phyloP scores from a whole-genome alignment of 176 grass and related monocot species.

The Musa beccarii region DNA sequence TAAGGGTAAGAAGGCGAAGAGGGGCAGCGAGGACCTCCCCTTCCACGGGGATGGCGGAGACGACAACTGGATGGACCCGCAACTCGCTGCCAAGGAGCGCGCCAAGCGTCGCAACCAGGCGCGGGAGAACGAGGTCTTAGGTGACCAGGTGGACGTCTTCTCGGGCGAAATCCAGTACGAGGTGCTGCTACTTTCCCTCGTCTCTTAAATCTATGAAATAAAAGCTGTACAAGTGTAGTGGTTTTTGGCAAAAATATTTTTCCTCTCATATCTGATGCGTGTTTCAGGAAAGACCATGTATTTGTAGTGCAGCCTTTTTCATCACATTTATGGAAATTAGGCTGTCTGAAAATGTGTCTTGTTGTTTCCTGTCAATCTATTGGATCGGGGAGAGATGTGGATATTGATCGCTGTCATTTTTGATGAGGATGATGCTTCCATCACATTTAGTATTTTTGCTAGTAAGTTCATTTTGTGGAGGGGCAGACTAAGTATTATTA shows the following conservation, averaged over 20 bases:
- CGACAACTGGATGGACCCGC: conserved; percentile 49
- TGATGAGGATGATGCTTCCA: no score
- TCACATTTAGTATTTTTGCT: no score
- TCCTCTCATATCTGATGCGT: background rate
- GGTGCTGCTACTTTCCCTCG: conserved; percentile 25
- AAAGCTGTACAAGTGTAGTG: no score
- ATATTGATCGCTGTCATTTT: no score
- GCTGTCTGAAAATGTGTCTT: no score
- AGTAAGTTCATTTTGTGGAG: no score
- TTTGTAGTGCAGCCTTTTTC: no score
- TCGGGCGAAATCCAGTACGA: conserved; percentile 67
- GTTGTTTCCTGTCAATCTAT: no score
- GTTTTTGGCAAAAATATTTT: background rate
- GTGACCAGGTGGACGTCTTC: conserved; percentile 23
- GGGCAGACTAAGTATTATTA: no score
- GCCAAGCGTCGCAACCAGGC: conserved; percentile 51
- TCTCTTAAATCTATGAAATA: background rate
- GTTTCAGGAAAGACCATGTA: no score
- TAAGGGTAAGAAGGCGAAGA: conserved; percentile 81
- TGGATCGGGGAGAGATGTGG: no score
- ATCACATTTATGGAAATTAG: no score
- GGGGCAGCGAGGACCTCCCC: conserved; percentile 13
- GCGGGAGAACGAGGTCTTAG: conserved; percentile 33
- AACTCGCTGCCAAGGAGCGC: conserved; percentile 48
- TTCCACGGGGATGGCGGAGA: conserved; percentile 16